Base-by-base conservation (phyloP, 1,284 basidiomycete genomes). In the Ganoderma lingzhi region DNA sequence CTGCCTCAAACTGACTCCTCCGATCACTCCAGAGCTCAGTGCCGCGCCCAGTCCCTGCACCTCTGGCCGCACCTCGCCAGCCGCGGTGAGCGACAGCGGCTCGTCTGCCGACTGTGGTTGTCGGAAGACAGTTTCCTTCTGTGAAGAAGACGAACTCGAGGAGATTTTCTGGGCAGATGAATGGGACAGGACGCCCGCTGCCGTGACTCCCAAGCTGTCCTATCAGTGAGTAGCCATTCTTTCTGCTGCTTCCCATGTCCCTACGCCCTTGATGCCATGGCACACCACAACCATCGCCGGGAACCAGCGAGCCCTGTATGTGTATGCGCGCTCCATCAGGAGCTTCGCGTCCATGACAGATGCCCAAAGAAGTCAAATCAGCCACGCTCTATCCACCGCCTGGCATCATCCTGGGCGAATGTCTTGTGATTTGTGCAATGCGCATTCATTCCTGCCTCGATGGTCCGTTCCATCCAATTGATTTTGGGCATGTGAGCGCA, bases 151-250 rank as follows among this genome's bases (percentile, higher is more conserved):
- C 58, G 80, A 81, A 10, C 70, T 76, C 63, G 78, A 78, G 61
- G 85, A 90, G 77, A 81, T 92, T 15, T 85, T 86, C 75, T 78
- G 82, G 56, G 90, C 88, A 2, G 90, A 92, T 76, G 90, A 91
- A 66, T 92, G 90, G 90, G 90, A 92, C 78, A 84, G 90, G 61
- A 78, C 79, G 10, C 80, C 81, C 42, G 76, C 78, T n/a, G 78
- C 81, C 58, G 78, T 81, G 39, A 79, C 80, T 53, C 74, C 77
- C 61, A 80, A 78, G 71, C 75, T 81, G 65, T 80, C 79, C 5
- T 83, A 82, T 72, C 77, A 78, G 81, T 82, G 70, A 66, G 80
- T 79, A 37, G 62, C 37, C 6, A 41, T 51, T 48, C 55, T 14
- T n/a, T 42, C 17, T 63, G 51, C 30, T 39, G 0, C 37, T 56